These are phyloP conservation scores for Mortierella hygrophila DNA, from an alignment of 192 early-diverging fungal genomes.

Conservation along the genomic window DNA sequence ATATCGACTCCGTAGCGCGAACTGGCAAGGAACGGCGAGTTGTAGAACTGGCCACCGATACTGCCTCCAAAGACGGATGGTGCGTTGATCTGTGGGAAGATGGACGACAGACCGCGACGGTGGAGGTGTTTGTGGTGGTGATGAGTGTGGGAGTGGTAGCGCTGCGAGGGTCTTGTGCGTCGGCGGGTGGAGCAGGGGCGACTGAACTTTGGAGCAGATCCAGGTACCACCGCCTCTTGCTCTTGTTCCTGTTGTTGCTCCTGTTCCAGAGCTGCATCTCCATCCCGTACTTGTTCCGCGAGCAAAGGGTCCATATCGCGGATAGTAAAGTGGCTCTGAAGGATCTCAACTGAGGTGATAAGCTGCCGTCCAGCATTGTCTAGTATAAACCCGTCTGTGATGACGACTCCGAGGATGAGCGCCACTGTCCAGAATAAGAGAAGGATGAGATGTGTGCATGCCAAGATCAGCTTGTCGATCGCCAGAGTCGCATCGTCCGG, in stretches of 20 bases:
- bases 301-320: neutral
- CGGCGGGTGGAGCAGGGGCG: neutral
- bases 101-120: neutral
- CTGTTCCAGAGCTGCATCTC: neutral
- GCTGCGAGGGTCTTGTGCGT: neutral
- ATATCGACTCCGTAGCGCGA: neutral
- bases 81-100: neutral
- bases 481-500: neutral
- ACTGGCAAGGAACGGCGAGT: conserved; percentile 1
- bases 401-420: neutral
- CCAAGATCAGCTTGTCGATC: neutral
- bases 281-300: neutral
- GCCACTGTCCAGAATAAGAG: neutral
- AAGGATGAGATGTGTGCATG: neutral
- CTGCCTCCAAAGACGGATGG: neutral
- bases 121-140: neutral
- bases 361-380: neutral
- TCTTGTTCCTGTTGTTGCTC: neutral
- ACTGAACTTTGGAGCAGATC: neutral
- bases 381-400: neutral
- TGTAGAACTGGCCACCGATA: neutral
- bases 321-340: neutral
- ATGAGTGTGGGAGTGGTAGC: neutral
- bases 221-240: neutral
- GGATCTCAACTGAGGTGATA: neutral